Evolutionary conservation across 108 stramenopile species (phyloP).

Genomic region (Mayamaea pseudoterrestris): DNA sequence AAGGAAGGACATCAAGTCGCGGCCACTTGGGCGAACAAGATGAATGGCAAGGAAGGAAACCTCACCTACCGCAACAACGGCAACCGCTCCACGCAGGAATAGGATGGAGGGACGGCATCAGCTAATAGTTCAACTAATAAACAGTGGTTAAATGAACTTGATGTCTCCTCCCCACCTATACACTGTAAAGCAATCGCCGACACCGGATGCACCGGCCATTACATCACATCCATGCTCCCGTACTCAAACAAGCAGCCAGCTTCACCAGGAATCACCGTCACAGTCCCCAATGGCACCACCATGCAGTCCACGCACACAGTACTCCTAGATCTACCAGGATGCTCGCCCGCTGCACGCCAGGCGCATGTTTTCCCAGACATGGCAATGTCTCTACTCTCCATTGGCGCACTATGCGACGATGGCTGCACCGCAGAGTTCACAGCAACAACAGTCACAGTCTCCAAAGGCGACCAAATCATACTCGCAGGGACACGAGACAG

Average conservation of each 20-base stretch:
- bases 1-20: too few relatives aligned
- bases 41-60: too few relatives aligned
- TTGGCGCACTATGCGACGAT: constrained; percentile 10
- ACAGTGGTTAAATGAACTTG: too few relatives aligned
- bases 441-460: too few relatives aligned
- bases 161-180: too few relatives aligned
- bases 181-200: too few relatives aligned
- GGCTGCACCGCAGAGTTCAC: constrained; percentile 11
- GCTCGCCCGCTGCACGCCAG: constrained; percentile 1
- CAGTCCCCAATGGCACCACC: neutral
- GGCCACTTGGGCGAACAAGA: too few relatives aligned
- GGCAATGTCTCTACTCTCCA: constrained; percentile 3
- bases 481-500: constrained; percentile 4
- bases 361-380: constrained; percentile 1
- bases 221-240: neutral
- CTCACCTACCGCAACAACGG: too few relatives aligned
- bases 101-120: too few relatives aligned
- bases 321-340: neutral
- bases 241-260: neutral
- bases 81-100: too few relatives aligned
- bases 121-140: too few relatives aligned
- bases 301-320: neutral
- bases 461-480: neutral
- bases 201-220: neutral
- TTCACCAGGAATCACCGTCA: neutral